Base-by-base conservation (phyloP, 2,329 filamentous ascomycete genomes). In the Sporothrix euskadiensis region DNA sequence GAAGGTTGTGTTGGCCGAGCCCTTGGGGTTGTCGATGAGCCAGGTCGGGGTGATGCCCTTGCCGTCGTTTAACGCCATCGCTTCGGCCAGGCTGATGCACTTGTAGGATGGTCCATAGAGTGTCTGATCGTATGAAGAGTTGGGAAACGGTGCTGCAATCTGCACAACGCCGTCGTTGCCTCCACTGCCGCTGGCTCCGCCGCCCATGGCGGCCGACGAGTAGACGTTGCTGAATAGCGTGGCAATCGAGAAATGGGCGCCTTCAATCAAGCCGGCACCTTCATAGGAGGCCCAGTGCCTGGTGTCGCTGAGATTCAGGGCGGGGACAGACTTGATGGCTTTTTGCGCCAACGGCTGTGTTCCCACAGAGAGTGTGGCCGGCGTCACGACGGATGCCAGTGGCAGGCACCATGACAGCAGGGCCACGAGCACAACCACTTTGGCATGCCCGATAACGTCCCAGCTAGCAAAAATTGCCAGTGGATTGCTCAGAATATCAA, bases 91-190 rank as follows among this genome's bases (percentile, higher is more conserved):
- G 47, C 54, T 70, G 44, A 54, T 57, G 68, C 74, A 75, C 26
- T 71, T 72, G 74, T 74, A 74, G 19, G 73, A 73, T 1, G 73
- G 73, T 1, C 73, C 73, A 52, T 74, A 74, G 2, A 74, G 26
- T 4, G 61, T 68, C 61, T 73, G 74, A 26, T 73, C 69, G 69
- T 75, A 73, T 7, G 71, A 65, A 3, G 72, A 32, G 47, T 75
- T 73, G 69, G 65, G 56, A 12, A 49, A 49, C 6, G 74, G 69
- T 8, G 72, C 54, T 12, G 32, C 14, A 35, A 69, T 39, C 19
- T 57, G 39, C 39, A 72, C 70, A 19, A 73, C 16, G 26, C 54
- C n/a, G 44, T 52, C 44, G 65, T 10, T n/a, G 65, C 22, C 9
- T 8, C 61, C 26, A 16, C 39, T 47, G 3, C 7, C 19, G 35